Base-by-base conservation (phyloP, 495 filamentous ascomycete species). In the Podospora pseudoanserina region DNA sequence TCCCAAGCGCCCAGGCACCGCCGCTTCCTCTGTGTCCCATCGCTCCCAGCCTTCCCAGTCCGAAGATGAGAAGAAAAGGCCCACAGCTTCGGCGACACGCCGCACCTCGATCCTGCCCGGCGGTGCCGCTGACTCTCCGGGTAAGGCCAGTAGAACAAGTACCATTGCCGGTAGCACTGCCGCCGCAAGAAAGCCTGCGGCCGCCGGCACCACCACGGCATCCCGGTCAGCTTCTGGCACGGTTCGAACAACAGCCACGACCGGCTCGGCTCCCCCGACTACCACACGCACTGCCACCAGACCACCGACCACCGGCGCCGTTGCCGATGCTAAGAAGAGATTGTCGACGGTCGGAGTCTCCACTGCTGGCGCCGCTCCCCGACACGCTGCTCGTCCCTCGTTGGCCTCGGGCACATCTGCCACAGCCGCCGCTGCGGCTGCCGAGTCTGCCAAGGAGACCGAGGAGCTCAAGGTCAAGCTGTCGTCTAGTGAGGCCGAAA, bases 391-490 rank as follows among this genome's bases (percentile, higher is more conserved):
- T 20, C 79, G 80, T n/a, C 70, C 79, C 16, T 83, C 84, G 30
- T 53, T 78, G 58, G 72, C 77, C n/a, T 68, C 77, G 6, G 65
- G 60, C 54, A 60, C 70, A 20, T 76, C 74, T 4, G 75, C 75
- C 62, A 68, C 67, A 54, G 65, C 77, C 19, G 73, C 77, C 44
- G 73, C 81, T 16, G 70, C 72, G 55, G 73, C 81, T 15, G 70
- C 72, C 54, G 75, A 75, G n/a, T 74, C 80, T 5, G 70, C 80
- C 53, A 86, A 83, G 71, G 83, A 85, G 64, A 72, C 83, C 6
- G 85, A 85, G 5, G 82, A 83, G 28, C 73, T 87, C 32, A 87
- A 85, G 72, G 70, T 75, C 11, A 85, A 86, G 73, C 77, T 86
- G 65, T 71, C 70, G 30, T 70, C 76, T 28, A 79, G 76, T 60